Evolutionary conservation across 495 filamentous ascomycete genomes (phyloP).

Genomic region (Rhypophila decipiens): DNA sequence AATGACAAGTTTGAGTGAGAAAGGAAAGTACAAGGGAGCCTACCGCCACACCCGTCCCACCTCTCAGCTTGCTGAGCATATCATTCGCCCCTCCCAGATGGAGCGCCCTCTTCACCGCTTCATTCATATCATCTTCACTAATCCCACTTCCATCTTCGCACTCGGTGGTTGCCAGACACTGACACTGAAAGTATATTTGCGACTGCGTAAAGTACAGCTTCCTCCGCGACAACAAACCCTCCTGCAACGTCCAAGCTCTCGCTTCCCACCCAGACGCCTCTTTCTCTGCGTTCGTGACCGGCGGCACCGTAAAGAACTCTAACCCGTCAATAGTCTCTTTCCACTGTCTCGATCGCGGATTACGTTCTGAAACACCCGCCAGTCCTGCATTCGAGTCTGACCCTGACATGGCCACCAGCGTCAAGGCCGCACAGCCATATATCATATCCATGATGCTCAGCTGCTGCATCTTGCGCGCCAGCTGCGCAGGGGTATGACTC

Average conservation of each 20-base stretch:
- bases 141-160: too few relatives aligned
- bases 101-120: too few relatives aligned
- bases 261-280: constrained; percentile 3
- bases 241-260: constrained; percentile 17
- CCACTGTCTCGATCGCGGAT: not conserved
- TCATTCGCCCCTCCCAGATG: too few relatives aligned
- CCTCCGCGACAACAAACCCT: constrained; percentile 8
- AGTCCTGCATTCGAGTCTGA: constrained; percentile 11
- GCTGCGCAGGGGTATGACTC: not conserved
- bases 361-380: constrained; percentile 1
- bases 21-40: too few relatives aligned
- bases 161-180: too few relatives aligned
- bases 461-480: not conserved
- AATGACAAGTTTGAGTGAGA: too few relatives aligned
- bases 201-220: constrained; percentile 7
- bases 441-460: not conserved
- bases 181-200: constrained; percentile 9
- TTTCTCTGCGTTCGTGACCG: not conserved
- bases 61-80: too few relatives aligned
- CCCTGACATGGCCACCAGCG: not conserved
- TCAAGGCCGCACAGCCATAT: not conserved
- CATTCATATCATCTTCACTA: too few relatives aligned
- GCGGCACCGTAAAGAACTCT: constrained; percentile 11
- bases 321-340: constrained; percentile 7
- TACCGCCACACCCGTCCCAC: too few relatives aligned